phyloP scores from a whole-genome alignment of 441 rosid genomes.

The Raphanus hybrid region DNA sequence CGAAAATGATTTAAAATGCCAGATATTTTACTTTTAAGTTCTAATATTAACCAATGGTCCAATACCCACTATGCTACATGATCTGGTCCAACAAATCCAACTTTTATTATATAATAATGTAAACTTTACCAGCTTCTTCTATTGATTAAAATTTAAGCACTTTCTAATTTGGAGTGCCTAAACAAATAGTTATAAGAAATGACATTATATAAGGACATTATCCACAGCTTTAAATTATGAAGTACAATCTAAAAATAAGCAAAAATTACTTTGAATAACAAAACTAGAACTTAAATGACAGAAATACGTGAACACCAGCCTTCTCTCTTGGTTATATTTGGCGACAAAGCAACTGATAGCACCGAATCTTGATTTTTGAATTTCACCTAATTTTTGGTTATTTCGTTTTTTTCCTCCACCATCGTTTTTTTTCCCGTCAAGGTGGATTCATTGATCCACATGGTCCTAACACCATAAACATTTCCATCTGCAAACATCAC shows the following conservation, averaged over 20 bases:
- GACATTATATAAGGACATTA: background rate
- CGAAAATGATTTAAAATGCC: background rate
- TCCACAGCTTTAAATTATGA: background rate
- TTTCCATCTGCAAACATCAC: too few relatives aligned
- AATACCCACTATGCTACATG: background rate
- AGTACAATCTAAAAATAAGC: background rate
- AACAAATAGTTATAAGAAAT: background rate
- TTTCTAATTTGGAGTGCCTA: background rate
- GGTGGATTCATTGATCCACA: too few relatives aligned
- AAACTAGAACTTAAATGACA: background rate
- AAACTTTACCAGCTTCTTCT: background rate
- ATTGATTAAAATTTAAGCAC: background rate
- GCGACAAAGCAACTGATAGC: background rate
- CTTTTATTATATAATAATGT: background rate
- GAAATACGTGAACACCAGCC: background rate
- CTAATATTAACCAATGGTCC: background rate
- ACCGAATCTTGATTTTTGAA: background rate
- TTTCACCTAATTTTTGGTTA: constrained; percentile 14
- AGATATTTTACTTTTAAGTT: background rate
- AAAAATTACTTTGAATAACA: background rate
- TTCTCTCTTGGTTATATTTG: background rate
- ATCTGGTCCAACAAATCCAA: background rate
- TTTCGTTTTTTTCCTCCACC: constrained; percentile 11
- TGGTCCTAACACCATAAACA: too few relatives aligned
- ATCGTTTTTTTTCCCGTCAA: background rate